Percentiles rank a stretch among this genome's conserved stretches.
These are phyloP conservation scores for Blastomyces silverae DNA, from an alignment of 2,329 filamentous ascomycete species.

Conservation along the genomic window DNA sequence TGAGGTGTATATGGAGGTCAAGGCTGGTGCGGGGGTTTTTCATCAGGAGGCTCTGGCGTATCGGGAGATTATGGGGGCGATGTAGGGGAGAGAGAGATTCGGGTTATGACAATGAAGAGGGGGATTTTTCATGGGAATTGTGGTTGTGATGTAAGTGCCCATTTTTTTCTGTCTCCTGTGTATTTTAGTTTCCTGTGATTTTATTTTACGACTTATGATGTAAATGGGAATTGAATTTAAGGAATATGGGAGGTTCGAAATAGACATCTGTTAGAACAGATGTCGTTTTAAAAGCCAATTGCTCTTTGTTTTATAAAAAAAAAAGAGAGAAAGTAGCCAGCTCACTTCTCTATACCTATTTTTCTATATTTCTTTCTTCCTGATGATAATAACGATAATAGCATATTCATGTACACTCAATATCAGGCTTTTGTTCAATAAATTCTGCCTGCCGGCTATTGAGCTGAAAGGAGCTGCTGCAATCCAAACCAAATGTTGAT, in stretches of 20 bases:
- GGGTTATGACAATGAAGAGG: not conserved
- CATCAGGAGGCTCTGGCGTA: conserved; percentile 30
- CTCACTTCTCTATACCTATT: not conserved
- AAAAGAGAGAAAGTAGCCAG: not conserved
- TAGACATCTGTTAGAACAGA: not conserved
- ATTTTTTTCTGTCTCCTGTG: not conserved
- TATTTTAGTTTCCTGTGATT: not conserved
- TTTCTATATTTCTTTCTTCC: not conserved
- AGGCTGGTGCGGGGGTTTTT: conserved; percentile 26
- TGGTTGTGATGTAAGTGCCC: not conserved
- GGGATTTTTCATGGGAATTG: not conserved
- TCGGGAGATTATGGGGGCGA: conserved; percentile 18
- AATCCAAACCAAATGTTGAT: no score
- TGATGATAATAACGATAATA: not conserved
- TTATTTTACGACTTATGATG: conserved; percentile 7
- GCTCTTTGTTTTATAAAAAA: no score
- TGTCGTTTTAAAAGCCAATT: not conserved
- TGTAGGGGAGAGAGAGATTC: not conserved
- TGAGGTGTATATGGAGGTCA: conserved; percentile 25
- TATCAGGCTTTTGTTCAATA: no score
- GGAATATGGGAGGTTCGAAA: not conserved
- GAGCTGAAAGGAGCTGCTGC: no score
- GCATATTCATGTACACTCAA: not conserved
- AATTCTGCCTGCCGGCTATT: no score
- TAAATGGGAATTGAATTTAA: not conserved